Base-by-base conservation (phyloP, 768 basidiomycete genomes). In the Tulasnella sp. region DNA sequence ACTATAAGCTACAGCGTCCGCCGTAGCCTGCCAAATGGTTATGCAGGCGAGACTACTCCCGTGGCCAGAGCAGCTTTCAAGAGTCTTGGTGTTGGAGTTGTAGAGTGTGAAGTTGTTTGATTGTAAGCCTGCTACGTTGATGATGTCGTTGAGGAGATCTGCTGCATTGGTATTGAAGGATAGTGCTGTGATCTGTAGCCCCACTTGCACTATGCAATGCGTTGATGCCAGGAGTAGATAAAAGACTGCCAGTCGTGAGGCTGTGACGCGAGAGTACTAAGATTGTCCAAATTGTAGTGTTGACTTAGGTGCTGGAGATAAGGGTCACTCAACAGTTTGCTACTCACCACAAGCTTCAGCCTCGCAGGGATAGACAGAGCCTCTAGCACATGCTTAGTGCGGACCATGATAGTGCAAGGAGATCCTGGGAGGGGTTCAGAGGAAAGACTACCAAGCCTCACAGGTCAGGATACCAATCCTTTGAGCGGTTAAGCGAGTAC, bases 211-310 rank as follows among this genome's bases (percentile, higher is more conserved):
- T 58, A 77, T 63, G 64, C 83, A 86, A 67, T 87, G 83, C 46
- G 80, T 50, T 53, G 84, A 59, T 21, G 86, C 82, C 68, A 87
- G 84, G 45, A 75, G 55, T 66, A 86, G 80, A 69, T 87, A 90
- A 65, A 80, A 65, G 61, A 76, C 72, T 19, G 86, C 83, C 54
- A 84, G 73, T 38, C 75, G 76, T 49, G 85, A 84, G 66, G 82
- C 80, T 21, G 84, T 82, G 65, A 87, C 73, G 58, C 84, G 25
- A 34, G 22, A 15, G 41, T 12, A 49, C 41, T 64, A 53, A 4
- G 22, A 43, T 41, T 12, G 31, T 12, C 15, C 15, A 19, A 24
- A 43, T 24, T 12, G 38, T 27, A 30, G 31, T 7, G 30, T 52
- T 10, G 38, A n/a, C 19, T 58, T 48, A 24, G 53, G 44, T 11